A percentile compares a stretch with the other conserved stretches of the same genome.
Conservation (phyloP, 2,329 filamentous ascomycete species). For the Zymoseptoria ardabiliae region DNA sequence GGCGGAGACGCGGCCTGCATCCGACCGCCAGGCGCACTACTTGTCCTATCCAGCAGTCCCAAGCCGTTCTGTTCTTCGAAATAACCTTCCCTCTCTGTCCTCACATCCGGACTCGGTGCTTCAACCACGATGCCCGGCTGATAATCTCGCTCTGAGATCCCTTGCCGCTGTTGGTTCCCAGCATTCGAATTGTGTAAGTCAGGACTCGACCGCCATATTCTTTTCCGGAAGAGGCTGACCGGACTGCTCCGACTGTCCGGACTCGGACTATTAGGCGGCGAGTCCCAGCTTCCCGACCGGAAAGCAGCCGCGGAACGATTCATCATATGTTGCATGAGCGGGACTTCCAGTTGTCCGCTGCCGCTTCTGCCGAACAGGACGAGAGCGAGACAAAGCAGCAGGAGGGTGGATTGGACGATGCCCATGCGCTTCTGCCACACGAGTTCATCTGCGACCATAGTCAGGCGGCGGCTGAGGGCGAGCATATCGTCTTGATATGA, state of each 20-base stretch:
- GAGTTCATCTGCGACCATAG: slow-evolving; percentile 87
- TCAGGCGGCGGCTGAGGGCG: slow-evolving; percentile 71
- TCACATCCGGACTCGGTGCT: slow-evolving; percentile 3
- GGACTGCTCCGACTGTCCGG: slow-evolving; percentile 21
- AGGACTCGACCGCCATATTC: slow-evolving; percentile 29
- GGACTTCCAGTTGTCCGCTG: slow-evolving; percentile 33
- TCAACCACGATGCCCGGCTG: slow-evolving; percentile 6
- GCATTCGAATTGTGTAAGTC: slow-evolving; percentile 2
- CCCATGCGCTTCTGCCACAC: slow-evolving; percentile 80
- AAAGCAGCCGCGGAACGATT: slow-evolving; percentile 28
- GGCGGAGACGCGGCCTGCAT: neutral
- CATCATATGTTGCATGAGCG: slow-evolving; percentile 40
- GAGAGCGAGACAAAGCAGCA: slow-evolving; percentile 78
- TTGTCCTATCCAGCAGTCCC: slow-evolving; percentile 1
- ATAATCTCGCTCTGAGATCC: slow-evolving; percentile 8
- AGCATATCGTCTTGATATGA: slow-evolving; percentile 76
- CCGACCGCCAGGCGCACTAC: neutral
- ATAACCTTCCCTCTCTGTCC: slow-evolving; percentile 1
- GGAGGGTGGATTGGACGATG: slow-evolving; percentile 79
- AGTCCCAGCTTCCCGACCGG: slow-evolving; percentile 25
- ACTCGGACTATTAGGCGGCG: slow-evolving; percentile 32
- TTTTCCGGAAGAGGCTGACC: slow-evolving; percentile 27
- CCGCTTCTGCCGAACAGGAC: slow-evolving; percentile 60
- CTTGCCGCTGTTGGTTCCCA: slow-evolving; percentile 6
- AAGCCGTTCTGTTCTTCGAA: slow-evolving; percentile 5